Conservation (phyloP, 2,329 filamentous ascomycete genomes). For the Corinectria fuckeliana region DNA sequence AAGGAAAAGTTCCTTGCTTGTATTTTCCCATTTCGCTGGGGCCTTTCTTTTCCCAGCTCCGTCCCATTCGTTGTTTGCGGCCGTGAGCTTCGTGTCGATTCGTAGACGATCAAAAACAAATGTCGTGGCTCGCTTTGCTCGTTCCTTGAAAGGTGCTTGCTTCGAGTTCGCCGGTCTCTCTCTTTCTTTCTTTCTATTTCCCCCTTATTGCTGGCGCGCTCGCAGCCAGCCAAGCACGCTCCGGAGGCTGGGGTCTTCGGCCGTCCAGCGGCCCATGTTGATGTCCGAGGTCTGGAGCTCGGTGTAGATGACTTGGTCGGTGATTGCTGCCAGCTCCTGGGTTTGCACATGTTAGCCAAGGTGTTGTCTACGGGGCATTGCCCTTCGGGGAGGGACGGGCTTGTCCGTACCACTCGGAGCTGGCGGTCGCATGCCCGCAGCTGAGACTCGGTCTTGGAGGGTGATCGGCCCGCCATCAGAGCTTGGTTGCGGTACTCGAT, state of each 20-base stretch:
- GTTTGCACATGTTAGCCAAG: slow-evolving; percentile 10
- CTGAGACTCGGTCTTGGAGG: slow-evolving; percentile 53
- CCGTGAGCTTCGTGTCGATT: slow-evolving; percentile 32
- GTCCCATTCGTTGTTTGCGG: slow-evolving; percentile 21
- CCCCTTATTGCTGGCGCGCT: slow-evolving; percentile 35
- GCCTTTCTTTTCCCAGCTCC: slow-evolving; percentile 16
- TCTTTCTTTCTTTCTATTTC: slow-evolving; percentile 15
- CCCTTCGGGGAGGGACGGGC: background rate
- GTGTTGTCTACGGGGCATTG: background rate
- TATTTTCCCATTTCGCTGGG: slow-evolving; percentile 13
- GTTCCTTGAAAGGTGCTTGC: slow-evolving; percentile 20
- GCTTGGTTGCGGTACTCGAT: slow-evolving; percentile 60
- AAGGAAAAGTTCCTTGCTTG: slow-evolving; percentile 19
- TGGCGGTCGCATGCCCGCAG: slow-evolving; percentile 63
- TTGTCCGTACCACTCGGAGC: slow-evolving; percentile 59
- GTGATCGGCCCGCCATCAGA: slow-evolving; percentile 58
- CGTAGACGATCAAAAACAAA: slow-evolving; percentile 30
- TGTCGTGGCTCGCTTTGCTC: slow-evolving; percentile 23
- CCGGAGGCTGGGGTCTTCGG: slow-evolving; percentile 65
- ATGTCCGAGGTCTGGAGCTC: slow-evolving; percentile 61
- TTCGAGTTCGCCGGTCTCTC: slow-evolving; percentile 23
- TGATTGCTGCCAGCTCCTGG: slow-evolving; percentile 63
- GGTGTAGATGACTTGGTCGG: slow-evolving; percentile 64
- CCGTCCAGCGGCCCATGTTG: slow-evolving; percentile 65
- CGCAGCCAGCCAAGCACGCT: slow-evolving; percentile 66